These are phyloP conservation scores for Gynostemma pentaphyllum DNA, from an alignment of 306 rosid species.

Conservation along the genomic window DNA sequence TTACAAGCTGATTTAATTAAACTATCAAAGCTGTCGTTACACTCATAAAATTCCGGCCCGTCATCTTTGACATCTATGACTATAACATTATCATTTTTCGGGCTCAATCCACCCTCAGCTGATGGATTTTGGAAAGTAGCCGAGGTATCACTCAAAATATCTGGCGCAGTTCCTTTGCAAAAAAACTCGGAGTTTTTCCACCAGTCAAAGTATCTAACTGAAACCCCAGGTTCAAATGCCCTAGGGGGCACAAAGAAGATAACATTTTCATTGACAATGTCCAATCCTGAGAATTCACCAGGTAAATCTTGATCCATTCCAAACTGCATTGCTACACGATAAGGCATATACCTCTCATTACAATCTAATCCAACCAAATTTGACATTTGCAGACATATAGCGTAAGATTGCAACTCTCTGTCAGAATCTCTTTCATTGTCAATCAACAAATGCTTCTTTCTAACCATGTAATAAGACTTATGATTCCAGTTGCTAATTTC, in stretches of 20 bases:
- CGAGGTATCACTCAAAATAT: background rate
- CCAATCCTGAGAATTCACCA: conserved; percentile 7
- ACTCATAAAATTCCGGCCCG: background rate
- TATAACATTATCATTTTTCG: background rate
- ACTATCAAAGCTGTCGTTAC: background rate
- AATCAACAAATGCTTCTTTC: conserved; percentile 1
- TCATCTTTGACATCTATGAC: background rate
- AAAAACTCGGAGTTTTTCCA: conserved; percentile 19
- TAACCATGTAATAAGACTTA: conserved; percentile 12
- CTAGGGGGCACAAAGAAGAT: conserved; percentile 10
- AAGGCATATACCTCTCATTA: conserved; percentile 30
- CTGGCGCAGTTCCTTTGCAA: background rate
- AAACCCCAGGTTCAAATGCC: conserved; percentile 15
- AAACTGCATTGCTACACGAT: conserved; percentile 56
- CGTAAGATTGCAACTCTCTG: conserved; percentile 17
- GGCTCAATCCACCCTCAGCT: background rate
- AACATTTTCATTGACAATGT: background rate
- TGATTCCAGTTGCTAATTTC: conserved; percentile 8
- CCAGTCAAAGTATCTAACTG: conserved; percentile 28
- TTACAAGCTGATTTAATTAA: background rate
- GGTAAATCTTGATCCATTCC: conserved; percentile 58
- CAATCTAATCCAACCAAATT: conserved; percentile 26
- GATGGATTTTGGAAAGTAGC: background rate
- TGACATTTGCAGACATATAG: conserved; percentile 23
- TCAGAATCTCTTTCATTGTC: conserved; percentile 7